Evolutionary conservation across 139 green algal genomes (phyloP).

Genomic region (Zygnema circumcarinatum): DNA sequence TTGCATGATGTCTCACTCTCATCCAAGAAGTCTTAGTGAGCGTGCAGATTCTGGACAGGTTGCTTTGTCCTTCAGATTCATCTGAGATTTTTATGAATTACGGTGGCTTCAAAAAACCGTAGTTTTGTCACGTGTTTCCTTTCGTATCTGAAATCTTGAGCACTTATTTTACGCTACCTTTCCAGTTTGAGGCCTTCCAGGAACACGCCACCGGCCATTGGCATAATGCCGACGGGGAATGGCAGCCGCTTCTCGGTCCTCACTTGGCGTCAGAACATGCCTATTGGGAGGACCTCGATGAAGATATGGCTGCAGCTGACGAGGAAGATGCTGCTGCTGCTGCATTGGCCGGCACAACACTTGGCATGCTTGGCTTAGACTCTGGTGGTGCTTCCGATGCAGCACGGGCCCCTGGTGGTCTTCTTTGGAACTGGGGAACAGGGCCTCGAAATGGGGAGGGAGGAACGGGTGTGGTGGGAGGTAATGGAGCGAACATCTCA

Average conservation of each 20-base stretch:
- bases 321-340: background rate
- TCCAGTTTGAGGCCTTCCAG: background rate
- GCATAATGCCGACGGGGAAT: background rate
- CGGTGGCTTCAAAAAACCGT: no score
- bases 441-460: constrained; percentile 29
- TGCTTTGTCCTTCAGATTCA: no score
- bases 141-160: background rate
- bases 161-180: background rate
- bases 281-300: background rate
- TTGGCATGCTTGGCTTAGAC: background rate
- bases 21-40: no score
- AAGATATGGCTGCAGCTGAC: background rate
- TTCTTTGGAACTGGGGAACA: constrained; percentile 7
- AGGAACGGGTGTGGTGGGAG: background rate
- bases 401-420: background rate
- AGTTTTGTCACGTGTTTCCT: background rate
- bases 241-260: constrained; percentile 39
- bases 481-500: background rate
- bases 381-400: background rate
- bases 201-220: background rate
- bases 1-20: no score
- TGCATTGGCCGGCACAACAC: background rate
- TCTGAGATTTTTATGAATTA: no score
- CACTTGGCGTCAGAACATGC: constrained; percentile 1
- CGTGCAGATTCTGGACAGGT: no score